phyloP scores from a whole-genome alignment of 148 eudicot genomes.

The Gaultheria prostrata region DNA sequence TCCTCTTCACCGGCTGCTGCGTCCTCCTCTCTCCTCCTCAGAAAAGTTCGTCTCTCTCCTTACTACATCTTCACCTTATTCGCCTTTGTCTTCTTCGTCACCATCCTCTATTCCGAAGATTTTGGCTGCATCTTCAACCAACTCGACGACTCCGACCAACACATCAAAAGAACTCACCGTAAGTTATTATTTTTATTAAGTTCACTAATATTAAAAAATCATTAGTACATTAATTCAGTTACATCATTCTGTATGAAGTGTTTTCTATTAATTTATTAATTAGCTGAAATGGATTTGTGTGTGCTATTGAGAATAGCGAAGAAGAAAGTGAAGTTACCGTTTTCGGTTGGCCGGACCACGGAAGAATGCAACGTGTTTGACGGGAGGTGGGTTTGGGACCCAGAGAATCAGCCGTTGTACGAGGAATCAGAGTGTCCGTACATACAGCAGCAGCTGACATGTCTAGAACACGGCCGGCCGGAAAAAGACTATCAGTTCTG shows the following conservation, averaged over 20 bases:
- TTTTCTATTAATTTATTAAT: background rate
- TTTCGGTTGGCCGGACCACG: slow-evolving; percentile 45
- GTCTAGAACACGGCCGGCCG: slow-evolving; percentile 83
- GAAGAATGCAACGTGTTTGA: slow-evolving; percentile 65
- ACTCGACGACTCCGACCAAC: slow-evolving; percentile 12
- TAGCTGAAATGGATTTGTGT: background rate
- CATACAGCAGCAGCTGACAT: slow-evolving; percentile 77
- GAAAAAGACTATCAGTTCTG: slow-evolving; percentile 71
- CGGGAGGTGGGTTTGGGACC: slow-evolving; percentile 80
- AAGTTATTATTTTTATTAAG: no score
- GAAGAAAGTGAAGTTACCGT: slow-evolving; percentile 48
- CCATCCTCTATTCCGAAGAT: slow-evolving; percentile 58
- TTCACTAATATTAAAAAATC: no score
- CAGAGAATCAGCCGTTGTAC: slow-evolving; percentile 54
- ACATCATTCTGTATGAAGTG: background rate
- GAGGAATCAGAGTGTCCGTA: slow-evolving; percentile 87
- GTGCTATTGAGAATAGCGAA: slow-evolving; percentile 19
- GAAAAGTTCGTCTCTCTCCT: slow-evolving; percentile 55
- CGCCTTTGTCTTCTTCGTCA: slow-evolving; percentile 60
- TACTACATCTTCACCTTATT: slow-evolving; percentile 49
- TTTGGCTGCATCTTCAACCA: slow-evolving; percentile 54
- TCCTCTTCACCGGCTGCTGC: slow-evolving; percentile 28
- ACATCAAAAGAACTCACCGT: slow-evolving; percentile 22
- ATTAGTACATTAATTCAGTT: no score
- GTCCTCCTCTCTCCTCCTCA: slow-evolving; percentile 26